Conservation (phyloP, 768 basidiomycete species). For the Glaciozyma martinii region DNA sequence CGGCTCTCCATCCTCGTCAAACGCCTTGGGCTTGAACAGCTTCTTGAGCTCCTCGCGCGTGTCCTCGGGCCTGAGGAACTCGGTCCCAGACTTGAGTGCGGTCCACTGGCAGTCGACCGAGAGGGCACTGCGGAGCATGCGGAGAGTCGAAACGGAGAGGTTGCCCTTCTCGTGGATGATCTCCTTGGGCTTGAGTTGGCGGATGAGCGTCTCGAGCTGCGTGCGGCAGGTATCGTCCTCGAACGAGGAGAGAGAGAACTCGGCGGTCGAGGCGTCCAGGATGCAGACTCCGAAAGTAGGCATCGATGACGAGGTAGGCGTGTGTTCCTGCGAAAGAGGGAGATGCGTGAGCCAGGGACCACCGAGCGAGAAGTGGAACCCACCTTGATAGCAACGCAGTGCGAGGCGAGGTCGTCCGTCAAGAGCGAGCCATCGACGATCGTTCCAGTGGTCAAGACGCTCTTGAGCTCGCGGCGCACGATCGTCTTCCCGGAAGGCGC, state of each 20-base stretch:
- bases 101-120: slow-evolving; percentile 83
- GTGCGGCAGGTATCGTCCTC: slow-evolving; percentile 89
- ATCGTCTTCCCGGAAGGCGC: slow-evolving; percentile 52
- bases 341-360: not conserved
- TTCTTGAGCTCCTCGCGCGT: slow-evolving; percentile 59
- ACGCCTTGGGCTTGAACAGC: slow-evolving; percentile 46
- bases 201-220: slow-evolving; percentile 81
- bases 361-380: slow-evolving; percentile 6
- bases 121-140: slow-evolving; percentile 69
- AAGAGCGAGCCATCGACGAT: slow-evolving; percentile 82
- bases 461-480: slow-evolving; percentile 81
- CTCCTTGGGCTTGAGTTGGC: slow-evolving; percentile 56
- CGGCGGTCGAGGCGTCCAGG: slow-evolving; percentile 87
- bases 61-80: slow-evolving; percentile 68
- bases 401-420: slow-evolving; percentile 85
- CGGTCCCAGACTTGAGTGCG: slow-evolving; percentile 59
- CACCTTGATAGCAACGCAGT: slow-evolving; percentile 78
- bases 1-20: slow-evolving; percentile 46
- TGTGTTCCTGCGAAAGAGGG: slow-evolving; percentile 18
- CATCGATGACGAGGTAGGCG: slow-evolving; percentile 14
- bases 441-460: slow-evolving; percentile 93
- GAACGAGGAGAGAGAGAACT: slow-evolving; percentile 83
- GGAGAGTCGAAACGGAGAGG: slow-evolving; percentile 68
- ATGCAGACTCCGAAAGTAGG: slow-evolving; percentile 73
- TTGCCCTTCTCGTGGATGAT: slow-evolving; percentile 55